These are phyloP conservation scores for Hymenoscyphus albidus DNA, from an alignment of 2,329 filamentous ascomycete species.

Conservation along the genomic window DNA sequence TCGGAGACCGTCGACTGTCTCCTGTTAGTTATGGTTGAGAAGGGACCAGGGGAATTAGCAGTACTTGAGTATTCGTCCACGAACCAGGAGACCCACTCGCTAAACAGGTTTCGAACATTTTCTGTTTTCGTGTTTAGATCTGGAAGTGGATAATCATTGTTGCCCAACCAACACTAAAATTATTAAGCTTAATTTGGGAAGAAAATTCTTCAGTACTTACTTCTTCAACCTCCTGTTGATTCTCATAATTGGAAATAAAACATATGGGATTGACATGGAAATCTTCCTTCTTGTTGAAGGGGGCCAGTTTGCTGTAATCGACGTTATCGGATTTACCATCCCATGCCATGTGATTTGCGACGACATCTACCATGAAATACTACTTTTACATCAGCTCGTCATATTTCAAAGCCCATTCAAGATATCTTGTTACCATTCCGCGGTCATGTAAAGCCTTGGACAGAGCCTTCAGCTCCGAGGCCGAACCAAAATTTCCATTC, in stretches of 20 bases:
- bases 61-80: slow-evolving; percentile 39
- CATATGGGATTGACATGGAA: slow-evolving; percentile 18
- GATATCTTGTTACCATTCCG: neutral
- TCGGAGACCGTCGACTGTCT: slow-evolving; percentile 38
- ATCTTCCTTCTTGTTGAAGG: slow-evolving; percentile 18
- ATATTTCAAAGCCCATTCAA: neutral
- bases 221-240: slow-evolving; percentile 33
- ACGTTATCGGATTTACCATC: slow-evolving; percentile 13
- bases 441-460: slow-evolving; percentile 39
- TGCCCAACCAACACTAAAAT: slow-evolving; percentile 14
- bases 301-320: slow-evolving; percentile 20
- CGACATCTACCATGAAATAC: slow-evolving; percentile 48
- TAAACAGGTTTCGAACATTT: slow-evolving; percentile 37
- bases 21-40: neutral
- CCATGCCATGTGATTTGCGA: slow-evolving; percentile 45
- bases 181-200: neutral
- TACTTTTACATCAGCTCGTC: neutral
- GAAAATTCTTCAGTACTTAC: neutral
- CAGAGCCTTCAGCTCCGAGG: slow-evolving; percentile 43
- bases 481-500: slow-evolving; percentile 45
- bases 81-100: slow-evolving; percentile 38
- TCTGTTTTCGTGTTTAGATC: slow-evolving; percentile 41
- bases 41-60: neutral
- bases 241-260: slow-evolving; percentile 31
- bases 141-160: slow-evolving; percentile 42